Evolutionary conservation across 2,329 filamentous ascomycete species (phyloP).

Genomic region (Chalara sp.): DNA sequence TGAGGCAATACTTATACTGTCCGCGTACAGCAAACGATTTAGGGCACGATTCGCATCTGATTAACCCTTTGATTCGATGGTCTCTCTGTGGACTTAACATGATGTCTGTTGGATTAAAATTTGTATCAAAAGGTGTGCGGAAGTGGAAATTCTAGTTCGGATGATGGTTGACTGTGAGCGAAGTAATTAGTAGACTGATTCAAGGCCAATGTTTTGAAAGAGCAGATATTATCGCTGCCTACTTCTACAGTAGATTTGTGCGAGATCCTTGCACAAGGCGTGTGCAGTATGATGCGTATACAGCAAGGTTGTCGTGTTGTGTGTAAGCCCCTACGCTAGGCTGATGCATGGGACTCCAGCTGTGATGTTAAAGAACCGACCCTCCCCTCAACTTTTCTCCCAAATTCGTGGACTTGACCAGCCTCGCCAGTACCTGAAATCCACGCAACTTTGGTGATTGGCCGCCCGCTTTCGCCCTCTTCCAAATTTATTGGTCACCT

Average conservation of each 20-base stretch:
- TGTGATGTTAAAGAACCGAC: too few relatives aligned
- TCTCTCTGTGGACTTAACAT: constrained; percentile 22
- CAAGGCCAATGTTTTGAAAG: too few relatives aligned
- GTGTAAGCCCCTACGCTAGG: too few relatives aligned
- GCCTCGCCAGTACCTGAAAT: not conserved
- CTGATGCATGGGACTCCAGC: too few relatives aligned
- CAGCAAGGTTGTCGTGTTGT: too few relatives aligned
- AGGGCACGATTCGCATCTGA: constrained; percentile 10
- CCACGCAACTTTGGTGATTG: not conserved
- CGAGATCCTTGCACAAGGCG: too few relatives aligned
- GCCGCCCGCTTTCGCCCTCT: constrained; percentile 3
- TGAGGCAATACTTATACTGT: constrained; percentile 12
- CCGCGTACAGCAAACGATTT: constrained; percentile 9
- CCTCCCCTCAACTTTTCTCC: not conserved
- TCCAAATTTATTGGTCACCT: constrained; percentile 1
- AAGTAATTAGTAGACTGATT: too few relatives aligned
- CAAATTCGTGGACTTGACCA: not conserved
- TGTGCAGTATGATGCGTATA: too few relatives aligned
- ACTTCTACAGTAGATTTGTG: too few relatives aligned
- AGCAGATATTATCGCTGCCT: too few relatives aligned
- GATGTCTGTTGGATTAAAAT: constrained; percentile 4
- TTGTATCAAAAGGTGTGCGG: constrained; percentile 2
- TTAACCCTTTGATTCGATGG: constrained; percentile 9
- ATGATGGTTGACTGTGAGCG: too few relatives aligned
- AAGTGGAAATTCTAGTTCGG: not conserved